A percentile compares a stretch with the other conserved stretches of the same genome.
Conservation (phyloP, 768 basidiomycete species). For the Lyophyllum shimeji region DNA sequence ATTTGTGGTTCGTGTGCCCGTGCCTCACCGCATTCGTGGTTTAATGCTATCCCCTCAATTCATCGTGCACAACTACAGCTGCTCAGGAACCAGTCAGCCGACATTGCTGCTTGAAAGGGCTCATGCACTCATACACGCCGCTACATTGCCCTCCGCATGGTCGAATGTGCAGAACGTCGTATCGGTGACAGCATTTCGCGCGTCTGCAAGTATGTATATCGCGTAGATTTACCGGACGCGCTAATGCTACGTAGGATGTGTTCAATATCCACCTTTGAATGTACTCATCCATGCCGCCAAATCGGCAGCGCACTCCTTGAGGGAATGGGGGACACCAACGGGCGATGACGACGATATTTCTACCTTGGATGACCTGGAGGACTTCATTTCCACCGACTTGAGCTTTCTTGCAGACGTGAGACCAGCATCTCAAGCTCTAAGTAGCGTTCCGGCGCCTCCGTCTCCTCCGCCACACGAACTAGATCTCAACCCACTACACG, state of each 20-base stretch:
- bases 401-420: slow-evolving; percentile 1
- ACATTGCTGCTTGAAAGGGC: not conserved
- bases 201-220: slow-evolving; percentile 4
- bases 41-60: not conserved
- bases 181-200: not conserved
- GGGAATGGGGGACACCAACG: slow-evolving; percentile 40
- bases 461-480: slow-evolving; percentile 32
- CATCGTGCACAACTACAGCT: slow-evolving; percentile 9
- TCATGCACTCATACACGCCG: slow-evolving; percentile 2
- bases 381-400: slow-evolving; percentile 40
- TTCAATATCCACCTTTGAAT: slow-evolving; percentile 9
- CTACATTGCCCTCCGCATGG: slow-evolving; percentile 2
- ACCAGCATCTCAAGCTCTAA: not conserved
- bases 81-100: not conserved
- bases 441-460: not conserved
- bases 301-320: slow-evolving; percentile 3
- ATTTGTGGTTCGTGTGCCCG: too few relatives aligned
- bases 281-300: not conserved
- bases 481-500: slow-evolving; percentile 32
- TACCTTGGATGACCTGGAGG: slow-evolving; percentile 37
- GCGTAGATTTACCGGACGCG: not conserved
- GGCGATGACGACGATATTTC: slow-evolving; percentile 35
- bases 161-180: not conserved
- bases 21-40: not conserved
- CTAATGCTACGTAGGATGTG: slow-evolving; percentile 2